phyloP scores from a whole-genome alignment of 2,329 filamentous ascomycete genomes.

The Phyllosticta citriasiana region DNA sequence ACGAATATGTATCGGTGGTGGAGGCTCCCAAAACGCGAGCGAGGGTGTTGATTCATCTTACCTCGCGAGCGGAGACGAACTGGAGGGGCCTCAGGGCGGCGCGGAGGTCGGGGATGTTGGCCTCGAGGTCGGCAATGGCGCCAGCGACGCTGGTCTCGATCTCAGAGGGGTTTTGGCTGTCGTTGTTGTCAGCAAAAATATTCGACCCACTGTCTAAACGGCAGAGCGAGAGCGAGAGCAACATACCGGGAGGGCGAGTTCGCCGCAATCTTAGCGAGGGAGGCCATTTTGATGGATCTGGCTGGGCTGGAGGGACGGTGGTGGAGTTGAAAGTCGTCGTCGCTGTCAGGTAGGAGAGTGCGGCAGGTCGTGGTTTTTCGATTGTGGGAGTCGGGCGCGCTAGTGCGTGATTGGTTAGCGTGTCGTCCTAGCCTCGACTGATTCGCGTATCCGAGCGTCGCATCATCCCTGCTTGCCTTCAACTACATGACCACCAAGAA shows the following conservation, averaged over 20 bases:
- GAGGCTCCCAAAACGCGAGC: background rate
- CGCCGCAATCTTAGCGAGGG: slow-evolving; percentile 95
- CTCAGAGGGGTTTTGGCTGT: slow-evolving; percentile 91
- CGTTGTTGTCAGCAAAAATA: slow-evolving; percentile 51
- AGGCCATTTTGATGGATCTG: slow-evolving; percentile 35
- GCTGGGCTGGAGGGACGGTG: background rate
- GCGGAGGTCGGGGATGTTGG: slow-evolving; percentile 98
- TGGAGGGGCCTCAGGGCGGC: slow-evolving; percentile 91
- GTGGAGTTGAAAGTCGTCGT: background rate
- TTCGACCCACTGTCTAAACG: background rate
- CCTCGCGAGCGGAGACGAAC: slow-evolving; percentile 98
- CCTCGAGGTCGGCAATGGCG: slow-evolving; percentile 98
- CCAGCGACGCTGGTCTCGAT: slow-evolving; percentile 94
- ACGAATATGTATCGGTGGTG: background rate
- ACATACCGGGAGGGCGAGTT: slow-evolving; percentile 45
- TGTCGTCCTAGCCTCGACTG: too few relatives aligned
- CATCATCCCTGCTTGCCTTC: too few relatives aligned
- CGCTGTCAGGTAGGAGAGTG: background rate
- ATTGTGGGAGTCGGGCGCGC: too few relatives aligned
- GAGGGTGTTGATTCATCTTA: slow-evolving; percentile 49
- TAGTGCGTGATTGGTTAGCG: too few relatives aligned
- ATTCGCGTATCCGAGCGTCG: too few relatives aligned
- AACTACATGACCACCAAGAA: too few relatives aligned
- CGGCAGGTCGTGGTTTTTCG: too few relatives aligned
- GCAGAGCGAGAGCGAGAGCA: background rate